These are phyloP conservation scores for Neonectria neomacrospora DNA, from an alignment of 2,329 filamentous ascomycete genomes.

Conservation along the genomic window DNA sequence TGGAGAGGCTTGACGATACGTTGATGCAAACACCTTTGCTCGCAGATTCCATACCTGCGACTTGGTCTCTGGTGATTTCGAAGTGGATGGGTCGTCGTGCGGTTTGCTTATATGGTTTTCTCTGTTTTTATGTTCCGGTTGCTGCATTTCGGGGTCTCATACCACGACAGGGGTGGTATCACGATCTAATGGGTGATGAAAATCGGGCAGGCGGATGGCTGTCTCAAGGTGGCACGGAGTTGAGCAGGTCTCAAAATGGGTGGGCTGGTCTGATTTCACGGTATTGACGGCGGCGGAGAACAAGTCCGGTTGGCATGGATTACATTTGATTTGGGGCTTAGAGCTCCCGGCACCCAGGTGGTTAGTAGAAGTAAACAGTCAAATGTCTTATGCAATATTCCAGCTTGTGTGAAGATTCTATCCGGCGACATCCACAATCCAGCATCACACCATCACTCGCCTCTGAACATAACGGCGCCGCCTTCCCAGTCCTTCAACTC, in stretches of 20 bases:
- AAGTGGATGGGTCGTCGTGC: not conserved
- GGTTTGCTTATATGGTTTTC: slow-evolving; percentile 1
- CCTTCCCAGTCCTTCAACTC: slow-evolving; percentile 51
- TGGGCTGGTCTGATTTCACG: slow-evolving; percentile 18
- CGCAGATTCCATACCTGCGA: not conserved
- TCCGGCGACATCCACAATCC: no score
- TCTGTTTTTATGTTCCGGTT: slow-evolving; percentile 7
- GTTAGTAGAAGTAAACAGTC: slow-evolving; percentile 20
- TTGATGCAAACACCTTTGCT: not conserved
- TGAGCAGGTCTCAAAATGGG: slow-evolving; percentile 19
- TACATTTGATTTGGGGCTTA: slow-evolving; percentile 17
- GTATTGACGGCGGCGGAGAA: slow-evolving; percentile 7
- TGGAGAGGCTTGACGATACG: not conserved
- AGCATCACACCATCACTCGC: slow-evolving; percentile 34
- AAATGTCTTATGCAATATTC: slow-evolving; percentile 6
- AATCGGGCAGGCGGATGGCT: slow-evolving; percentile 13
- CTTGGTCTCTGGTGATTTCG: not conserved
- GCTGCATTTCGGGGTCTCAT: slow-evolving; percentile 18
- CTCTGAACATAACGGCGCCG: slow-evolving; percentile 52
- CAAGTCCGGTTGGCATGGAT: slow-evolving; percentile 16
- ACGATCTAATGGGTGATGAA: slow-evolving; percentile 23
- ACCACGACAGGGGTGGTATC: slow-evolving; percentile 18
- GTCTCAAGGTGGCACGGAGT: slow-evolving; percentile 20
- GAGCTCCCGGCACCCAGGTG: slow-evolving; percentile 12
- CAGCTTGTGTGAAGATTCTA: not conserved